Evolutionary conservation across 73 alveolate species (phyloP).

Genomic region (Paramecium caudatum): DNA sequence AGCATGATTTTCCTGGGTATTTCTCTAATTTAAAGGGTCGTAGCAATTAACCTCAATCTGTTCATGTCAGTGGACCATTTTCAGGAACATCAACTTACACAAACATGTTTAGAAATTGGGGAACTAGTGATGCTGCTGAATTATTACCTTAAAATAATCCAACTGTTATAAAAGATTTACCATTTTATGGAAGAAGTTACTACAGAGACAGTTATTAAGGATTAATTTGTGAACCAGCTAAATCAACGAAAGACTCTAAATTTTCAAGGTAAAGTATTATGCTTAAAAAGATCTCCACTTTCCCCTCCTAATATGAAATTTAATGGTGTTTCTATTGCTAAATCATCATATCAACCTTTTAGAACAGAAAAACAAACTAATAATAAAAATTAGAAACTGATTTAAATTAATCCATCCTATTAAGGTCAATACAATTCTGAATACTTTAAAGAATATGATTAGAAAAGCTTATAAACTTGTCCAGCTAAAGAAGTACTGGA

Average conservation of each 20-base stretch:
- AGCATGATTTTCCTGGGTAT: slow-evolving; percentile 67
- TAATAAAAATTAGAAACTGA: not conserved
- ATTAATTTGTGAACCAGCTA: not conserved
- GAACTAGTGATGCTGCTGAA: slow-evolving; percentile 16
- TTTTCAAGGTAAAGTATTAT: not conserved
- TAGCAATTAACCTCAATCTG: too few species aligned
- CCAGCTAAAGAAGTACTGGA: slow-evolving; percentile 58
- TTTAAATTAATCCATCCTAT: slow-evolving; percentile 16
- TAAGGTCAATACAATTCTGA: slow-evolving; percentile 36
- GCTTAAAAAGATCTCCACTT: not conserved
- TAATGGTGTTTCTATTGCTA: slow-evolving; percentile 45
- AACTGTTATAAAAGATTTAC: slow-evolving; percentile 51
- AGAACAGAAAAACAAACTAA: not conserved
- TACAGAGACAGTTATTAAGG: slow-evolving; percentile 51
- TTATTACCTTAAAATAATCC: slow-evolving; percentile 52
- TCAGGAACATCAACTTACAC: slow-evolving; percentile 59
- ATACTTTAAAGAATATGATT: slow-evolving; percentile 46
- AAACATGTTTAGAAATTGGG: slow-evolving; percentile 59
- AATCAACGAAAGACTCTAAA: not conserved
- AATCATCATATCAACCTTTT: slow-evolving; percentile 57
- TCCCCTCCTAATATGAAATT: slow-evolving; percentile 58
- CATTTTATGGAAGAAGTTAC: slow-evolving; percentile 27
- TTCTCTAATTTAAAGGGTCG: not conserved
- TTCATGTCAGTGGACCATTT: slow-evolving; percentile 21
- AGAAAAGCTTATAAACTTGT: not conserved